phyloP scores from a whole-genome alignment of 768 basidiomycete species.

The Trametes elegans region DNA sequence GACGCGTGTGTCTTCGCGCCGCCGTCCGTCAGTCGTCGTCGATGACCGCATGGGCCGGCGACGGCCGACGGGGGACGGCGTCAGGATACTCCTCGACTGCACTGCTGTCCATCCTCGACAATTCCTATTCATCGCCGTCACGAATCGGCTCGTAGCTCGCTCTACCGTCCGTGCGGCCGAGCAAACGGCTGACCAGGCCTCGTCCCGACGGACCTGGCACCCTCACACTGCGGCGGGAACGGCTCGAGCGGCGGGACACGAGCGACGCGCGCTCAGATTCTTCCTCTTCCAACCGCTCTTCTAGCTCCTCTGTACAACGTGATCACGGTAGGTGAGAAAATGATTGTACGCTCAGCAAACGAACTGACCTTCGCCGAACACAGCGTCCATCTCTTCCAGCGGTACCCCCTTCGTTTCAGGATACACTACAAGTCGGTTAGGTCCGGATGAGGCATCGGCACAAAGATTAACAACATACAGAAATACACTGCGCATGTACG shows the following conservation, averaged over 20 bases:
- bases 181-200: slow-evolving; percentile 51
- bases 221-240: slow-evolving; percentile 31
- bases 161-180: slow-evolving; percentile 40
- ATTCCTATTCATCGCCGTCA: slow-evolving; percentile 53
- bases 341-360: background rate
- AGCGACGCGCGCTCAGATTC: slow-evolving; percentile 60
- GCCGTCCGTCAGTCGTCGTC: slow-evolving; percentile 8
- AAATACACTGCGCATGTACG: slow-evolving; percentile 59
- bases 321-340: background rate
- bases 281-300: slow-evolving; percentile 63
- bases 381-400: slow-evolving; percentile 86
- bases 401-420: slow-evolving; percentile 87
- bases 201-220: slow-evolving; percentile 27
- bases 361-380: slow-evolving; percentile 81
- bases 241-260: slow-evolving; percentile 35
- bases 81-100: slow-evolving; percentile 30
- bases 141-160: slow-evolving; percentile 48
- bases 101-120: slow-evolving; percentile 48
- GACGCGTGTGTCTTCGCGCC: background rate
- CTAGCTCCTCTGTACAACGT: slow-evolving; percentile 39
- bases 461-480: slow-evolving; percentile 43
- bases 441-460: no score
- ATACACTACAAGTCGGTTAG: slow-evolving; percentile 53
- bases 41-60: slow-evolving; percentile 2
- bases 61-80: slow-evolving; percentile 14